Percentiles rank a stretch among this genome's conserved stretches.
Conservation (phyloP, 2,329 filamentous ascomycete genomes). For the Knufia fluminis region DNA sequence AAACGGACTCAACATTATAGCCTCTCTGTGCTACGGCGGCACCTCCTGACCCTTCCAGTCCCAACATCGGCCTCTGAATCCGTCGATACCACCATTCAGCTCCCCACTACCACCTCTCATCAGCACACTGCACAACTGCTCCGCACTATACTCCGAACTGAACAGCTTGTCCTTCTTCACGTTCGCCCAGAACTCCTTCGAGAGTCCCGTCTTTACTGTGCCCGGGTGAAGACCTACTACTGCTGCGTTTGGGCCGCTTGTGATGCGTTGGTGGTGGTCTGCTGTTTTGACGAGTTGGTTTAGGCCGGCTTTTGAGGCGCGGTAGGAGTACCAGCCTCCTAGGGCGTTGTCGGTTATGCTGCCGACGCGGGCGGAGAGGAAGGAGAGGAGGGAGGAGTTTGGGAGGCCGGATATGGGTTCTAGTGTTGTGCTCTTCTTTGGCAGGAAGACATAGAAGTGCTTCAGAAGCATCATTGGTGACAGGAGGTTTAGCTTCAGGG, state of each 20-base stretch:
- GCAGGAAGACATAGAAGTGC: constrained; percentile 61
- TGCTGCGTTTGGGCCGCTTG: constrained; percentile 53
- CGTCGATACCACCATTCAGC: background rate
- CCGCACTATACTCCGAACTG: constrained; percentile 55
- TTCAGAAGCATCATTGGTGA: constrained; percentile 70
- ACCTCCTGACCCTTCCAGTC: constrained; percentile 21
- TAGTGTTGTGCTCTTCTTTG: constrained; percentile 44
- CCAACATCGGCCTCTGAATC: constrained; percentile 19
- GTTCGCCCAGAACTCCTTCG: constrained; percentile 60
- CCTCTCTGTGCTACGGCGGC: constrained; percentile 14
- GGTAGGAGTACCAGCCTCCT: constrained; percentile 77
- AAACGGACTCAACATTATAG: too few species aligned
- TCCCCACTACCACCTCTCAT: constrained; percentile 49
- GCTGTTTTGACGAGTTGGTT: constrained; percentile 63
- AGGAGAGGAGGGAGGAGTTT: constrained; percentile 52
- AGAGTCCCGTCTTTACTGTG: constrained; percentile 68
- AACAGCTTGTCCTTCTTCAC: constrained; percentile 57
- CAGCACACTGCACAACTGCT: constrained; percentile 54
- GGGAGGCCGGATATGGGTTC: constrained; percentile 21
- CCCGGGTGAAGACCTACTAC: constrained; percentile 68
- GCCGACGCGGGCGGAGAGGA: constrained; percentile 70
- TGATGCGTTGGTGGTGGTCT: constrained; percentile 54
- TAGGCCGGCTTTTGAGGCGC: constrained; percentile 65
- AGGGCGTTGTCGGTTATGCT: constrained; percentile 61
- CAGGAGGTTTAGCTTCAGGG: constrained; percentile 63